Evolutionary conservation across 1,284 basidiomycete species (phyloP).

Genomic region (Lentinus polychrous): DNA sequence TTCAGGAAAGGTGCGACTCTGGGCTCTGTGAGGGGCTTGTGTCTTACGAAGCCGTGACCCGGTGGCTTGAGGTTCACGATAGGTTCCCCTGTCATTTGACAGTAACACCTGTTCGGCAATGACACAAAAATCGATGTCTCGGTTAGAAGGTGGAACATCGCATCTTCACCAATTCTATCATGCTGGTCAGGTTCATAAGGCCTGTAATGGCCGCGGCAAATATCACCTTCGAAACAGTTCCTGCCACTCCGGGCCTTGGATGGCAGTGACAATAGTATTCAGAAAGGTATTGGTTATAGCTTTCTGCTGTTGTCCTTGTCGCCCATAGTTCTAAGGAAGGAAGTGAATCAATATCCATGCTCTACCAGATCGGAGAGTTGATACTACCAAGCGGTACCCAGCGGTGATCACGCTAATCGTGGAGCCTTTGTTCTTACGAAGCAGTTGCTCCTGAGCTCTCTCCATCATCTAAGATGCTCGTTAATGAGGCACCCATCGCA

Average conservation of each 20-base stretch:
- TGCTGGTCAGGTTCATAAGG: neutral
- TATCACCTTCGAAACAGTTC: conserved; percentile 52
- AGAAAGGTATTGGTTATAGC: conserved; percentile 53
- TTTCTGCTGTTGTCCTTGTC: neutral
- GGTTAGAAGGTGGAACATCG: conserved; percentile 68
- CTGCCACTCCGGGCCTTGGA: conserved; percentile 66
- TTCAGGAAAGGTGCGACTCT: no score
- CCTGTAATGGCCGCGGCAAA: neutral
- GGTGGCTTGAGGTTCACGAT: conserved; percentile 43
- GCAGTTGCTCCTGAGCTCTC: conserved; percentile 46
- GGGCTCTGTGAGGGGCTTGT: neutral
- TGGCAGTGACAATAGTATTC: conserved; percentile 68
- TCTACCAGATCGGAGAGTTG: neutral
- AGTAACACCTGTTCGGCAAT: conserved; percentile 73
- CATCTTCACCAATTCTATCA: conserved; percentile 60
- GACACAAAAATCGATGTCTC: conserved; percentile 67
- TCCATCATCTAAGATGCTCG: conserved; percentile 47
- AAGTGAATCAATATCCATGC: neutral
- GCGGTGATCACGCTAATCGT: conserved; percentile 53
- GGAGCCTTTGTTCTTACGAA: conserved; percentile 31
- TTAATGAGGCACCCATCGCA: neutral
- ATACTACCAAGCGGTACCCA: conserved; percentile 55
- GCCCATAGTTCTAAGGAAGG: neutral
- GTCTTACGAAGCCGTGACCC: conserved; percentile 29
- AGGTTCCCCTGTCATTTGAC: conserved; percentile 71